Percentiles rank a stretch among this genome's conserved stretches.
Conservation (phyloP, 2,329 filamentous ascomycete genomes). For the Zymoseptoria ardabiliae region DNA sequence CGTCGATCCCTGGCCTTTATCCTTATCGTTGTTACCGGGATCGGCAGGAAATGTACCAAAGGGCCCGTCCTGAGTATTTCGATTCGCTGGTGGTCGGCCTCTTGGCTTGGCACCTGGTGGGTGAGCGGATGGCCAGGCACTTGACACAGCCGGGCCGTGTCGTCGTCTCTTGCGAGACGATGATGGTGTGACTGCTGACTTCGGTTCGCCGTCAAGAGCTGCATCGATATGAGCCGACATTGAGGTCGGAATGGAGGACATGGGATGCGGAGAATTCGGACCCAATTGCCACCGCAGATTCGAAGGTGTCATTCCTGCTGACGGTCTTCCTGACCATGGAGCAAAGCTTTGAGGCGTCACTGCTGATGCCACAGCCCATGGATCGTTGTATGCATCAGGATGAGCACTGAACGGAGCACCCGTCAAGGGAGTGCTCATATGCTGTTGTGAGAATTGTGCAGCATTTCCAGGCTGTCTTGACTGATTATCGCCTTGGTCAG, state of each 20-base stretch:
- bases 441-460: conserved; percentile 3
- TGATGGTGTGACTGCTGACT: conserved; percentile 65
- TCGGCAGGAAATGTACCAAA: conserved; percentile 64
- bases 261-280: conserved; percentile 56
- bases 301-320: conserved; percentile 34
- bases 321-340: conserved; percentile 28
- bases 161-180: conserved; percentile 49
- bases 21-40: conserved; percentile 30
- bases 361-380: conserved; percentile 38
- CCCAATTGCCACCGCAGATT: conserved; percentile 30
- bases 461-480: conserved; percentile 8
- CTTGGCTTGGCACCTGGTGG: conserved; percentile 63
- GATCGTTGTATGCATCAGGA: conserved; percentile 48
- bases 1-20: conserved; percentile 8
- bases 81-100: conserved; percentile 71
- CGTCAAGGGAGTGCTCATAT: conserved; percentile 43
- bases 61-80: conserved; percentile 57
- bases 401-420: conserved; percentile 47
- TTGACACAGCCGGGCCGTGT: conserved; percentile 81
- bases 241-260: conserved; percentile 65
- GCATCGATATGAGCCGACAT: conserved; percentile 36
- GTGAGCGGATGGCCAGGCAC: conserved; percentile 69
- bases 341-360: conserved; percentile 33
- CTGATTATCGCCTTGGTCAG: conserved; percentile 13
- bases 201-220: conserved; percentile 52